phyloP scores from a whole-genome alignment of 106 monocot genomes.

The Allium cepa region DNA sequence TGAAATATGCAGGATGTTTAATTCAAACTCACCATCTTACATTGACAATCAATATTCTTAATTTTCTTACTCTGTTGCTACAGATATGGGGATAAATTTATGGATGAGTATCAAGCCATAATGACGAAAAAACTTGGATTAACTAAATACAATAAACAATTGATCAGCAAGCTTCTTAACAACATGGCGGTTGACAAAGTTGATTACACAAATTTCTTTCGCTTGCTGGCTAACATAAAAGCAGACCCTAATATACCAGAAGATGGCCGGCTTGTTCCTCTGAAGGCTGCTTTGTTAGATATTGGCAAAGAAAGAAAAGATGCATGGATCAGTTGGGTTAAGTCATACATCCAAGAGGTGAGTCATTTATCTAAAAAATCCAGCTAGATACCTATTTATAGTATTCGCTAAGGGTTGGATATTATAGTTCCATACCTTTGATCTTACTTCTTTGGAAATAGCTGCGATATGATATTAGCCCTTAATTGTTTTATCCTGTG shows the following conservation, averaged over 20 bases:
- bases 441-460: too few species aligned
- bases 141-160: slow-evolving; percentile 79
- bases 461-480: too few species aligned
- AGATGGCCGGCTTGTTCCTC: slow-evolving; percentile 61
- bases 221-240: slow-evolving; percentile 71
- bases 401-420: too few species aligned
- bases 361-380: background rate
- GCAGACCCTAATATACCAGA: slow-evolving; percentile 53
- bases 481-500: too few species aligned
- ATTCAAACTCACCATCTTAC: too few species aligned
- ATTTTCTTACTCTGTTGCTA: background rate
- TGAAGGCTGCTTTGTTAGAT: slow-evolving; percentile 76
- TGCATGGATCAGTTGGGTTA: slow-evolving; percentile 85
- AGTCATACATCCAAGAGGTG: slow-evolving; percentile 85
- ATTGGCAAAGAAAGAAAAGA: slow-evolving; percentile 81
- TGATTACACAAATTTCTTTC: slow-evolving; percentile 97
- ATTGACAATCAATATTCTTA: too few species aligned
- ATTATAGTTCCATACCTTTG: too few species aligned
- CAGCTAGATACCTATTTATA: too few species aligned
- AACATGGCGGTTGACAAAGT: slow-evolving; percentile 98
- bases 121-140: slow-evolving; percentile 91
- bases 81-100: slow-evolving; percentile 91
- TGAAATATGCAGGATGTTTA: too few species aligned
- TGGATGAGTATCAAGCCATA: slow-evolving; percentile 91
- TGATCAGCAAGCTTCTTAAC: slow-evolving; percentile 83